Percentiles rank a stretch among this genome's conserved stretches.
Conservation (phyloP, 2,329 filamentous ascomycete genomes). For the Rutstroemia sp. region DNA sequence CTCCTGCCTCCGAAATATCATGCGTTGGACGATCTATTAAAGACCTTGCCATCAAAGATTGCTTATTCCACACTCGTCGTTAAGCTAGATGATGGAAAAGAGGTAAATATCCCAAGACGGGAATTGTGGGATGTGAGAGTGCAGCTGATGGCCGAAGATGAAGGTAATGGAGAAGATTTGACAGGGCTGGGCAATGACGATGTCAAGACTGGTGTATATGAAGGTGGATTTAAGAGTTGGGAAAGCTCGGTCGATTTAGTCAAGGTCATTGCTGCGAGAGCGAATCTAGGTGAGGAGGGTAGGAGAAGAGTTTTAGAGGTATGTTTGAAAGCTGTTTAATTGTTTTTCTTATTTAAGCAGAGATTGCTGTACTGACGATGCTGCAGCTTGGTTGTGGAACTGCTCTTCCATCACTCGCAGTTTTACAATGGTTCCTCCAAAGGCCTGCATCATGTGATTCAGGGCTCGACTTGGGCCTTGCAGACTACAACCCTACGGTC, state of each 20-base stretch:
- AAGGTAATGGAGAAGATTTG: slow-evolving; percentile 47
- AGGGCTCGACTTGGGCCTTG: slow-evolving; percentile 53
- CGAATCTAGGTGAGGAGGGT: slow-evolving; percentile 5
- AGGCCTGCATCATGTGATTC: slow-evolving; percentile 14
- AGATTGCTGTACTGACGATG: neutral
- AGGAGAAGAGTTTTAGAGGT: slow-evolving; percentile 26
- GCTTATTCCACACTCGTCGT: slow-evolving; percentile 58
- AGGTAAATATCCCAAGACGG: slow-evolving; percentile 56
- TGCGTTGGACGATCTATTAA: slow-evolving; percentile 43
- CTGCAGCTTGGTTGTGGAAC: slow-evolving; percentile 69
- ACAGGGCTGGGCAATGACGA: slow-evolving; percentile 59
- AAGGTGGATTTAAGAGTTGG: slow-evolving; percentile 86
- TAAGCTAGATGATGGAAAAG: slow-evolving; percentile 48
- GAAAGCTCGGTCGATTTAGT: slow-evolving; percentile 78
- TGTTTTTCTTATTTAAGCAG: neutral
- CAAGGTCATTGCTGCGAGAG: slow-evolving; percentile 39
- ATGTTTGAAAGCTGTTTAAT: slow-evolving; percentile 4
- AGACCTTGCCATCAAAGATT: slow-evolving; percentile 62
- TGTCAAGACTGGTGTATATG: slow-evolving; percentile 74
- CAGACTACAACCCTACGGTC: slow-evolving; percentile 76
- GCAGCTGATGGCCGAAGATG: slow-evolving; percentile 71
- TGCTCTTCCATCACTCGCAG: slow-evolving; percentile 62
- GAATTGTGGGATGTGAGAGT: slow-evolving; percentile 77
- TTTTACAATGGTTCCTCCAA: slow-evolving; percentile 54
- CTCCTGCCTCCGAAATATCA: slow-evolving; percentile 49